A percentile compares a stretch with the other conserved stretches of the same genome.
Evolutionary conservation across 2,329 filamentous ascomycete genomes (phyloP).

Genomic region (Stagonosporopsis tanaceti): DNA sequence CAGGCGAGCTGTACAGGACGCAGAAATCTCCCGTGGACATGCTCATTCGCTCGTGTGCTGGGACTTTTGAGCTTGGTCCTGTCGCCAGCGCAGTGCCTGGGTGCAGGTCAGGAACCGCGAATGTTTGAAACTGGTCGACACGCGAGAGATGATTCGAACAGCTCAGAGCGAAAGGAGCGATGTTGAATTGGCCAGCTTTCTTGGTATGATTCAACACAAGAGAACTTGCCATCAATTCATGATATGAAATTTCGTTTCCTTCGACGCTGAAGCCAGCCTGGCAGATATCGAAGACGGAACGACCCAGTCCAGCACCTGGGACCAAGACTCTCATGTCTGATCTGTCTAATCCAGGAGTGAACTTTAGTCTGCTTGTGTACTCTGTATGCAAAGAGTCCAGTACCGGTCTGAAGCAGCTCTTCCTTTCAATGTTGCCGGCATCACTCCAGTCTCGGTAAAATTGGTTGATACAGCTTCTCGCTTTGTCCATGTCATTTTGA

Average conservation of each 20-base stretch:
- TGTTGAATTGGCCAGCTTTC: slow-evolving; percentile 68
- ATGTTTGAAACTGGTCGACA: slow-evolving; percentile 75
- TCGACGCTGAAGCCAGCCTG: slow-evolving; percentile 75
- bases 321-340: slow-evolving; percentile 73
- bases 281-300: slow-evolving; percentile 88
- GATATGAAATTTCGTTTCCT: slow-evolving; percentile 95
- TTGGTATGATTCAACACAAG: slow-evolving; percentile 75
- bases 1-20: slow-evolving; percentile 76
- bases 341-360: slow-evolving; percentile 33
- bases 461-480: slow-evolving; percentile 88
- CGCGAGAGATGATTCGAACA: slow-evolving; percentile 86
- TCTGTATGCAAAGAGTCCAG: slow-evolving; percentile 67
- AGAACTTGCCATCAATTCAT: slow-evolving; percentile 87
- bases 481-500: slow-evolving; percentile 83
- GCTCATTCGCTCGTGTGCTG: slow-evolving; percentile 73
- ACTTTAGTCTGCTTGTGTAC: slow-evolving; percentile 39
- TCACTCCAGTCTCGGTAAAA: slow-evolving; percentile 94
- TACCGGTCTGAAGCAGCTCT: slow-evolving; percentile 79
- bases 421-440: slow-evolving; percentile 76
- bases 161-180: slow-evolving; percentile 86
- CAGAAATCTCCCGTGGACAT: slow-evolving; percentile 96
- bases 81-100: slow-evolving; percentile 50
- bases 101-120: slow-evolving; percentile 78
- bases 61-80: slow-evolving; percentile 21
- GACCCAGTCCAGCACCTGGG: slow-evolving; percentile 87